Evolutionary conservation across 2,329 filamentous ascomycete species (phyloP).

Genomic region (Paracorniculantispora psalliotae): DNA sequence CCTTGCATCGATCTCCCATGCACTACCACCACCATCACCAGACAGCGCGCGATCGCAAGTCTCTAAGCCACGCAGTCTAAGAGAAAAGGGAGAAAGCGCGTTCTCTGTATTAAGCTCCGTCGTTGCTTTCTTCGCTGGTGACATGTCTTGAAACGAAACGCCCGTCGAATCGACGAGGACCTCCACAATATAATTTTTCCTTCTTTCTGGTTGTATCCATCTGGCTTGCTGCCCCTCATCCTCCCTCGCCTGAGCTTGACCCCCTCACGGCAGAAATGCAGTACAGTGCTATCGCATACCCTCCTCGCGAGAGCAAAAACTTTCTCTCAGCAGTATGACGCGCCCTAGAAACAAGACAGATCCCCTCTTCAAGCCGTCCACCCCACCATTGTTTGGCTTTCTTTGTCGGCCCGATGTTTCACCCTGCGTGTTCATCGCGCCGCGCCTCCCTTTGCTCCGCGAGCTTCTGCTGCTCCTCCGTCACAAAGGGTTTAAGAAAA

Average conservation of each 20-base stretch:
- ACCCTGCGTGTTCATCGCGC: conserved; percentile 5
- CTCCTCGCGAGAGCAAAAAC: neutral
- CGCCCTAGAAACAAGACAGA: too few species aligned
- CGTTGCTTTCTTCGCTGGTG: neutral
- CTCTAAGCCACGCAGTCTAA: neutral
- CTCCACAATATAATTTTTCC: neutral
- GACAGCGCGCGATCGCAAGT: neutral
- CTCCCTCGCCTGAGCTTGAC: neutral
- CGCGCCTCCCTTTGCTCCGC: neutral
- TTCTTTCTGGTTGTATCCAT: neutral
- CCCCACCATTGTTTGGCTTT: neutral
- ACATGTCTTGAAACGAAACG: conserved; percentile 1
- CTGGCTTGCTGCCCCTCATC: neutral
- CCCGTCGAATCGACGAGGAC: neutral
- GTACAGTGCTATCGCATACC: neutral
- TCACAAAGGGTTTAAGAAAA: neutral
- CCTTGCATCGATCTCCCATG: neutral
- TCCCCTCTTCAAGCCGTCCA: neutral
- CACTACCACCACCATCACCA: neutral
- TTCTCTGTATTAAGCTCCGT: neutral
- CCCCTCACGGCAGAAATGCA: neutral
- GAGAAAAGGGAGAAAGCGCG: neutral
- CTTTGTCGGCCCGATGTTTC: conserved; percentile 1
- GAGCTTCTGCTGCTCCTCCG: neutral
- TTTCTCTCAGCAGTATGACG: neutral